Evolutionary conservation across 2,329 filamentous ascomycete species (phyloP), one percentile per base, ranked within the genome.

Genomic region (Calonectria pauciramosa): DNA sequence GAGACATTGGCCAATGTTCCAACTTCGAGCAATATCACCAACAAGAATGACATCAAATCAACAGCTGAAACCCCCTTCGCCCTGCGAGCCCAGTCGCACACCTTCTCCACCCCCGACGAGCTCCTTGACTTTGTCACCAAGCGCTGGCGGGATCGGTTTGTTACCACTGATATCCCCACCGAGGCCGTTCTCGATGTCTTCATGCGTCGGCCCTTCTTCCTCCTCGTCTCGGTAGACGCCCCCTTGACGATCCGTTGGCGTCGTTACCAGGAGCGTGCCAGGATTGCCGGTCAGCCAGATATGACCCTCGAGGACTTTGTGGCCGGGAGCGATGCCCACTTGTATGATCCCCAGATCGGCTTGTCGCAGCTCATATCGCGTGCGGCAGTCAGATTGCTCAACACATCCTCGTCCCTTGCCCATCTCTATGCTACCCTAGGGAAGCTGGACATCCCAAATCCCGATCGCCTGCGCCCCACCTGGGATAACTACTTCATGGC

Each of bases 401-500:
- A 99, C 87, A 94, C 94, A 3, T 94, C 94, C 0, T 89, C 91
- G 20, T 93, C 93, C 32, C 86, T 98, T 1, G 87, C 91, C 13
- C 90, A 94, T 78, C 90, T 99, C 8, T 93, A 95, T 83, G 88
- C 90, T 4, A 93, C 94, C 11, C 91, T 99, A 1, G 89, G 91
- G 64, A 90, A 91, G 60, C 90, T 98, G 10, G 91, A 98, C 83
- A 91, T 99, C 32, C 90, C 94, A 2, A 93, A 97, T 81, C 90
- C 93, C 41, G 91, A 94, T 80, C 93, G 97, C 2, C 89, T 99
- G 44, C 92, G 97, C 1, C 97, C 97, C 0, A 93, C 92, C 64
- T 99, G 97, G 97, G 97, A 99, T 85, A 93, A 94, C 81, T 99
- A 99, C 87, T 99, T 99, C 83, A 99, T 99, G 97, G 92, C 95